Evolutionary conservation across 73 alveolate species (phyloP), one percentile per base, ranked within the genome.

Genomic region (Blepharisma japonicum): DNA sequence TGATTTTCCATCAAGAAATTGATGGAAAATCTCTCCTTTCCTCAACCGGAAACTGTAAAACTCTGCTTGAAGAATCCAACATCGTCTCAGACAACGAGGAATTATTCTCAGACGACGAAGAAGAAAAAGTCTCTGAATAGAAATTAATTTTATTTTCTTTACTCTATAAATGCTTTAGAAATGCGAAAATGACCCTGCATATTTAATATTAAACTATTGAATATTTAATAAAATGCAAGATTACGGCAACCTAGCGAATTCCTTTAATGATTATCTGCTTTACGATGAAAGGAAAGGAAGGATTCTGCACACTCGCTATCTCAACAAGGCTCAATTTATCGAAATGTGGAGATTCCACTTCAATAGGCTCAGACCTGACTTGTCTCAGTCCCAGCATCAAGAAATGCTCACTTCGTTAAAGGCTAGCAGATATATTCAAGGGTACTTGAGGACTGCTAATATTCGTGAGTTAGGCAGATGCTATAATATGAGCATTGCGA

Each of bases 331-430:
- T 14, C 80, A 70, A 45, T 70, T 70, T 70, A 9, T n/a, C 6
- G 80, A 70, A 70, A 70, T 70, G 68, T 70, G 80, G 80, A 39
- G 80, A 45, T 70, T 70, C 46, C 80, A 70, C 61, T 70, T 70
- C 42, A 70, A 70, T 70, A 14, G 66, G 14, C 80, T 70, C 5
- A 39, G 80, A 45, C 80, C 80, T 70, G 80, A 70, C 5, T 5
- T 70, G 32, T 2, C 79, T 2, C 1, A 45, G 0, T 7, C 9
- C n/a, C 14, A n/a, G n/a, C 14, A 70, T 25, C n/a, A 38, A 20
- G 6, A 39, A 9, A 14, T 70, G 11, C 14, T 45, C 11, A 45
- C n/a, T 20, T 72, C 56, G 11, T 54, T 14, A 5, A 39, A 54
- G n/a, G 25, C n/a, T 7, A 25, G 20, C 66, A 25, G 80, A n/a